Base-by-base conservation (phyloP, 2,329 filamentous ascomycete genomes). In the Scedosporium apiospermum region DNA sequence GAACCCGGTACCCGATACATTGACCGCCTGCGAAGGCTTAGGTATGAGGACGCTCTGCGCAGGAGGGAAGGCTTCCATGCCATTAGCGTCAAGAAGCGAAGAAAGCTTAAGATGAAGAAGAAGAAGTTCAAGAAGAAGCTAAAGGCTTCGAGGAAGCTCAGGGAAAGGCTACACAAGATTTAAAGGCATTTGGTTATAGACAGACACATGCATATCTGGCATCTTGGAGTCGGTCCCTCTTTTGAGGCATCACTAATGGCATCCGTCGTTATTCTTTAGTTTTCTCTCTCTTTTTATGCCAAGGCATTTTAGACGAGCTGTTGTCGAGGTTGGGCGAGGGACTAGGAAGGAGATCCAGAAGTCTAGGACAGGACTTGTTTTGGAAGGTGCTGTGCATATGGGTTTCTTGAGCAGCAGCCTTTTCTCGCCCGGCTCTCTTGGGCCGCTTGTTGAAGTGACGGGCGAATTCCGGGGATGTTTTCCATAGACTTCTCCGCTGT, bases 41-140 rank as follows among this genome's bases (percentile, higher is more conserved):
- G 77, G 65, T 85, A 83, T 64, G 81, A 86, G 66, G 80, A 85
- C 62, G 76, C 78, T 60, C 77, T 80, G 65, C 76, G 76, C 62
- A 77, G 77, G 67, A 75, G 74, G 63, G 75, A 78, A 68, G 71
- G 74, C 64, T 93, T 96, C 88, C 78, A 88, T 65, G 85, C 91
- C 66, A 91, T 99, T 73, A 96, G 91, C 72, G 93, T 97, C 69
- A 92, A 88, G 82, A 84, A 95, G 75, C 91, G 96, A 77, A 83
- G 92, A 72, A 96, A 95, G 80, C 79, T 97, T 72, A 96, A 92
- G 86, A 99, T 99, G 93, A 99, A 99, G 90, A 99, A 98, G 86
- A 93, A 98, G 85, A 99, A 99, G 87, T 96, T 96, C 78, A 98
- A 97, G 92, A 99, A 99, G 86, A 81, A 98, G 68, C 92, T 96